These are phyloP conservation scores for Claviceps sp. DNA, from an alignment of 2,329 filamentous ascomycete species.

Conservation along the genomic window DNA sequence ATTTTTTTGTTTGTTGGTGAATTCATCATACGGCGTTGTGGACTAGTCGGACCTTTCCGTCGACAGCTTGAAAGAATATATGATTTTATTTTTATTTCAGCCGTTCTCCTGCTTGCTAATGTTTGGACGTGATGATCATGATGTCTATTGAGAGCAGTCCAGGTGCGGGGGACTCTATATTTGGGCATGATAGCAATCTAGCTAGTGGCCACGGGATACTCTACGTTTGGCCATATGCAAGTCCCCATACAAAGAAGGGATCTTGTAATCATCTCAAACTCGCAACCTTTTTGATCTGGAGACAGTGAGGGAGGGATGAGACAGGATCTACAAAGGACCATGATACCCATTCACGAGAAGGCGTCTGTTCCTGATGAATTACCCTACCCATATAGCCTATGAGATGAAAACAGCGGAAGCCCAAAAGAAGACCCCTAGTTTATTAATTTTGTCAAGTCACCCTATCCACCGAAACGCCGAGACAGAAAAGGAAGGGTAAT, in stretches of 20 bases:
- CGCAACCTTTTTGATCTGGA: no score
- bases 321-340: no score
- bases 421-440: neutral
- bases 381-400: neutral
- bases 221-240: no score
- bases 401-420: neutral
- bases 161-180: no score
- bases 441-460: constrained; percentile 11
- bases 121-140: neutral
- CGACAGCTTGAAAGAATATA: constrained; percentile 13
- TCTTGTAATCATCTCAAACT: no score
- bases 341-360: no score
- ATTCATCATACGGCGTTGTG: constrained; percentile 24
- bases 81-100: neutral
- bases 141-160: neutral
- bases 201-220: no score
- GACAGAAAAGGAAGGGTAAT: neutral
- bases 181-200: no score
- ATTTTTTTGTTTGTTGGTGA: no score
- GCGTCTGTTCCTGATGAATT: no score
- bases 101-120: constrained; percentile 8
- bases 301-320: no score
- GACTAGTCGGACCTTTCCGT: constrained; percentile 16
- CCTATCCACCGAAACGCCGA: constrained; percentile 26
- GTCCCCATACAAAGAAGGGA: no score